Conservation (phyloP, 208 protist genomes). For the Angomonas desouzai region DNA sequence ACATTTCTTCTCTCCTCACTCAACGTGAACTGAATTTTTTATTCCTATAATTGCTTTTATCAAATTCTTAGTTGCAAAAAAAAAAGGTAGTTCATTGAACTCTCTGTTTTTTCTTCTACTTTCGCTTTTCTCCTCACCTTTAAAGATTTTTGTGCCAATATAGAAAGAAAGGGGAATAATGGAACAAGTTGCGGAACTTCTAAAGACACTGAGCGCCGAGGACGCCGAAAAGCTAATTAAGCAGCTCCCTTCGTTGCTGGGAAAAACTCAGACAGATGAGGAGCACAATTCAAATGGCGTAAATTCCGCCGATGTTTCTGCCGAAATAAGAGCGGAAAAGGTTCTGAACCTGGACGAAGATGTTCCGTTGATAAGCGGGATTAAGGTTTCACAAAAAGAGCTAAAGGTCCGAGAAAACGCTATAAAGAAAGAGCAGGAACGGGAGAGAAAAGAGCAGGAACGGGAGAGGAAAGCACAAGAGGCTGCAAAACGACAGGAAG, state of each 20-base stretch:
- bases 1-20: too few relatives aligned
- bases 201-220: background rate
- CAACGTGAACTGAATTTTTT: too few relatives aligned
- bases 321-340: background rate
- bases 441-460: slow-evolving; percentile 12
- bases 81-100: too few relatives aligned
- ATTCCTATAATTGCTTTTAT: too few relatives aligned
- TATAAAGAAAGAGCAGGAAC: slow-evolving; percentile 13
- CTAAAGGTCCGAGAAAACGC: slow-evolving; percentile 17
- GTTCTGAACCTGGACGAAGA: background rate
- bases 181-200: background rate
- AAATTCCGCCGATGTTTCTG: background rate
- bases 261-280: background rate
- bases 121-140: too few relatives aligned
- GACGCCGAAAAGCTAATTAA: background rate
- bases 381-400: slow-evolving; percentile 9
- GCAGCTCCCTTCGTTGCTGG: background rate
- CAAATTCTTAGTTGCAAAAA: too few relatives aligned
- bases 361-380: background rate
- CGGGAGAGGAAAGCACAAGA: slow-evolving; percentile 17
- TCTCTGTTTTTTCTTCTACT: too few relatives aligned
- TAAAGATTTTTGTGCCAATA: too few relatives aligned
- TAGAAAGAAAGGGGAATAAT: background rate
- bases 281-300: background rate
- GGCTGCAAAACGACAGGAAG: slow-evolving; percentile 6